Base-by-base conservation (phyloP, 2,329 filamentous ascomycete species). In the Albophoma yamanashiensis region DNA sequence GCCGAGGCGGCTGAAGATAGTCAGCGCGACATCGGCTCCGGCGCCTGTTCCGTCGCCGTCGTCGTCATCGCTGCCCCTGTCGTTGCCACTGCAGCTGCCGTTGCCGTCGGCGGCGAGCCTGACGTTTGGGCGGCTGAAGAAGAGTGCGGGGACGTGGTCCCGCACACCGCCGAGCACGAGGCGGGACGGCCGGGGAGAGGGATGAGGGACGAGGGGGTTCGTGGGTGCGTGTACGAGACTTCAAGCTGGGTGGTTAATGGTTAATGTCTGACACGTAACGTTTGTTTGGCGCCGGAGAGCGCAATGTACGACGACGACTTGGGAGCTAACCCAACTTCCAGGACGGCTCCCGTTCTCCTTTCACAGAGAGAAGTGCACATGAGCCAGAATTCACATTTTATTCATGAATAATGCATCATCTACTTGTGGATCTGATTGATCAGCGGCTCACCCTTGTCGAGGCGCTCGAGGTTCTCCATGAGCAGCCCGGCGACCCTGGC, bases 41-140 rank as follows among this genome's bases (percentile, higher is more conserved):
- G 63, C 64, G n/a, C 63, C 36, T 14, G 36, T 4, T 9, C 36
- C 36, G 36, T 38, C 5, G 45, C 43, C 43, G 43, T 31, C 62
- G 22, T 60, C 68, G 58, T 69, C 69, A 8, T 67, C 70, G 27
- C 64, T 63, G 22, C 63, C 43, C 0, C 25, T 47, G 43, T 47
- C 43, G n/a, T 15, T 31, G 25, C 45, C 45, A 5, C 7, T 62
- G 22, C 61, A 67, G 59, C 70, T 69, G 12, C 67, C 70, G n/a
- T 62, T 63, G n/a, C 63, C 68, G 60, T 70, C 71, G 17, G 66
- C 71, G 14, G 78, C 81, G 12, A 72, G 74, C 58, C 69, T 83
- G 65, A 82, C 78, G 58, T 70, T 83, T 45, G 79, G 79, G 6
- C 74, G 80, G 65, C 67, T 84, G 27, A 79, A 76, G 67, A 80